These are phyloP conservation scores for Prunus davidiana DNA, from an alignment of 306 rosid species.

Conservation along the genomic window DNA sequence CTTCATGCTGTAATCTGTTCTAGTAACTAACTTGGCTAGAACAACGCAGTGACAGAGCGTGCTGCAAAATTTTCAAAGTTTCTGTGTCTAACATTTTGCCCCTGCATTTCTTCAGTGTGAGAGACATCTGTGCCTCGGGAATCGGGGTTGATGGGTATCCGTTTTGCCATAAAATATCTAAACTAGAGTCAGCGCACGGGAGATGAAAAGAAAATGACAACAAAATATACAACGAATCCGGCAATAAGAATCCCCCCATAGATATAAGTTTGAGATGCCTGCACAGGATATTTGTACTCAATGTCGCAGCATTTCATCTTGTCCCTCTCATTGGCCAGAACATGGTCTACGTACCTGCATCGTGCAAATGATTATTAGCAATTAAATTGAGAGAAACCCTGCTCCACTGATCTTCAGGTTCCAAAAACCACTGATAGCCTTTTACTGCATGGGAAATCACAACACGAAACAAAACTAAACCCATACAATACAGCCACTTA, in stretches of 20 bases:
- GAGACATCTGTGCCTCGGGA: conserved; percentile 24
- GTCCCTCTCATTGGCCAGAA: conserved; percentile 67
- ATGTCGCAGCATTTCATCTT: conserved; percentile 84
- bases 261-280: conserved; percentile 74
- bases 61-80: conserved; percentile 2
- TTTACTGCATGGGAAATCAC: neutral
- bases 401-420: neutral
- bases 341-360: conserved; percentile 81
- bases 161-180: neutral
- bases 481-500: conserved; percentile 37
- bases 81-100: neutral
- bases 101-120: conserved; percentile 30
- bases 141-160: conserved; percentile 8
- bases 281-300: conserved; percentile 81
- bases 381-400: neutral
- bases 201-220: conserved; percentile 81
- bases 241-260: conserved; percentile 91
- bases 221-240: conserved; percentile 84
- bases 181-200: conserved; percentile 63
- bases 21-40: neutral
- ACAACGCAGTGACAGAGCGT: neutral
- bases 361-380: conserved; percentile 7
- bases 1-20: neutral
- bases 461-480: neutral
- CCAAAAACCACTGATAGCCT: neutral